A percentile compares a stretch with the other conserved stretches of the same genome.
phyloP scores from a whole-genome alignment of 2,329 filamentous ascomycete genomes.

The Colletotrichum sp. region DNA sequence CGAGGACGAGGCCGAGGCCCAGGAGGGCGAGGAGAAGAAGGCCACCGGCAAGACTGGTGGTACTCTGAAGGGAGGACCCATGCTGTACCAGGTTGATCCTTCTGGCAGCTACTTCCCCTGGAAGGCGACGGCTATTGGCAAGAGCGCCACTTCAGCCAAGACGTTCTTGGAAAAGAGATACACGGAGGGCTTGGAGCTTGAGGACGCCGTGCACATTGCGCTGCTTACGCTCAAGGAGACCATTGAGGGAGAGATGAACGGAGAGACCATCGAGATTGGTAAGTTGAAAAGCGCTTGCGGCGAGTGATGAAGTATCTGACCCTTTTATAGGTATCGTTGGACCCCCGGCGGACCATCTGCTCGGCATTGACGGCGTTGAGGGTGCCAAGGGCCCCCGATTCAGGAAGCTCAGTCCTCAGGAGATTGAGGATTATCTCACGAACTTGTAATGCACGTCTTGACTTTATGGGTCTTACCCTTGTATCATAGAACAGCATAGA shows the following conservation, averaged over 20 bases:
- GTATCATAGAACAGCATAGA: conserved; percentile 41
- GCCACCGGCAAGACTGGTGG: conserved; percentile 88
- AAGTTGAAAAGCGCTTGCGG: conserved; percentile 36
- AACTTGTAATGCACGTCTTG: conserved; percentile 74
- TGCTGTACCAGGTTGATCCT: conserved; percentile 99
- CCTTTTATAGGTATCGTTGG: conserved; percentile 82
- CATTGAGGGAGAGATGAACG: conserved; percentile 99
- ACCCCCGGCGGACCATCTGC: conserved; percentile 88
- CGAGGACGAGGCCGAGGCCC: conserved; percentile 66
- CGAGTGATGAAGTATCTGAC: background rate
- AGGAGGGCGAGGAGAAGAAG: conserved; percentile 73
- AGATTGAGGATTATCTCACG: conserved; percentile 99
- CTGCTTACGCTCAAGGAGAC: conserved; percentile 98
- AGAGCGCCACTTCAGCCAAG: conserved; percentile 97
- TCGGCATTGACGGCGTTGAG: conserved; percentile 90
- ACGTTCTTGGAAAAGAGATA: conserved; percentile 99
- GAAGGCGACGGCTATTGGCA: conserved; percentile 99
- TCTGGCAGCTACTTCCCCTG: conserved; percentile 98
- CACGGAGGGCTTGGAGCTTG: conserved; percentile 93
- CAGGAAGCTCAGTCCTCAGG: conserved; percentile 93
- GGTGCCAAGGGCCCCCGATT: conserved; percentile 86
- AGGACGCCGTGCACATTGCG: conserved; percentile 98
- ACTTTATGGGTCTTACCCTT: conserved; percentile 30
- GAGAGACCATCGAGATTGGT: conserved; percentile 98
- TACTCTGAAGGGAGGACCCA: conserved; percentile 93